Base-by-base conservation (phyloP, 352 stramenopile species). In the Globisporangium nunn region DNA sequence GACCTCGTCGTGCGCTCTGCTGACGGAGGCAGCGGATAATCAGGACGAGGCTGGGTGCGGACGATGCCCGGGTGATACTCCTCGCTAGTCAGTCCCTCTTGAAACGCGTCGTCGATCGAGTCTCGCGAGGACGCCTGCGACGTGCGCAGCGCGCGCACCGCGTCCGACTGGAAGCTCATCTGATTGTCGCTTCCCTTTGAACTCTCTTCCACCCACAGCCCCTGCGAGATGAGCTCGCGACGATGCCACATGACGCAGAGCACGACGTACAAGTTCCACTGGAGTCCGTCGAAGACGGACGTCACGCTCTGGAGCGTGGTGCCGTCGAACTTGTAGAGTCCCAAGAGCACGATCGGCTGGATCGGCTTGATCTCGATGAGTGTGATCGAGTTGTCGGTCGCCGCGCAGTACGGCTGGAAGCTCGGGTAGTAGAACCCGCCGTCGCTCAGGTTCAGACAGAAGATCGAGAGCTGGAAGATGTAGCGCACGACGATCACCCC, bases 251-350 rank as follows among this genome's bases (percentile, higher is more conserved):
- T 58, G 6, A 95, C 64, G 28, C 74, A 80, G 5, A 92, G 52
- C 52, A 92, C 72, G 6, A 93, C 72, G 57, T 90, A 88, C 44
- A 95, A 93, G 52, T 92, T 68, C 85, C 85, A 95, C 59, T 93
- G 80, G 11, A 95, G 58, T 12, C 85, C 85, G 30, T 68, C 62
- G 29, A 87, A 87, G 18, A 89, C 81, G 0, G 70, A 74, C 8
- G 59, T 81, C 40, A 85, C 60, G 28, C 59, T 66, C n/a, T 75
- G 50, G 12, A 87, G 78, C 28, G 77, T 74, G 45, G 68, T 70
- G 0, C 83, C 85, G 44, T 95, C 83, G 30, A 91, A 93, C 61
- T 95, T 95, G 68, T 91, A 95, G 31, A 95, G 54, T 2, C 85
- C 85, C 50, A 93, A 65, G n/a, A 93, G 54, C 11, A 93, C 80